Percentiles rank a stretch among this genome's conserved stretches.
These are phyloP conservation scores for Scutellaria galericulata DNA, from an alignment of 257 asterid species.

Conservation along the genomic window DNA sequence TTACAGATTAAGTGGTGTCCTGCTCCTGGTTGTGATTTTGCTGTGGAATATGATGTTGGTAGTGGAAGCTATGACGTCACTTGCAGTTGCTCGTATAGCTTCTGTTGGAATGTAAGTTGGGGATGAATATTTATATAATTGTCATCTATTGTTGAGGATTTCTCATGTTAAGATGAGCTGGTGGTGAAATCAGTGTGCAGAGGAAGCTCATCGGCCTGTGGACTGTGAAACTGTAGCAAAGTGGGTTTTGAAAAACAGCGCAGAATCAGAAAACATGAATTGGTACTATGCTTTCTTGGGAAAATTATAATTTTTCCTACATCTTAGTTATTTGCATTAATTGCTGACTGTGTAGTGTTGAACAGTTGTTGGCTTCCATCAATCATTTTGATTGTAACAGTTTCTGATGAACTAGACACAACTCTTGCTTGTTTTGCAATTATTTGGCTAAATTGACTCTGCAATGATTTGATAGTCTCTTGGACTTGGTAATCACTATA, in stretches of 20 bases:
- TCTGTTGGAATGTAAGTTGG: slow-evolving; percentile 96
- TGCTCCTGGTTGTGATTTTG: slow-evolving; percentile 96
- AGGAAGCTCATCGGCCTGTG: slow-evolving; percentile 99
- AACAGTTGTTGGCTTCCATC: slow-evolving; percentile 6
- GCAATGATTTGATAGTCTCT: slow-evolving; percentile 9
- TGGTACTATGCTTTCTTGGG: slow-evolving; percentile 55
- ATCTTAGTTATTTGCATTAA: slow-evolving; percentile 1
- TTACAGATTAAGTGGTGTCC: slow-evolving; percentile 99
- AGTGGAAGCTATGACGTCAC: slow-evolving; percentile 93
- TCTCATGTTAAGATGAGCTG: slow-evolving; percentile 33
- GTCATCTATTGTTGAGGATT: slow-evolving; percentile 31
- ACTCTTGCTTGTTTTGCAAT: neutral
- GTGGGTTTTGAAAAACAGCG: slow-evolving; percentile 96
- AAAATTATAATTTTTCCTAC: neutral
- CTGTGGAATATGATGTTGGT: slow-evolving; percentile 88
- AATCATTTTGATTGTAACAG: neutral
- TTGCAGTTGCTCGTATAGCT: slow-evolving; percentile 88
- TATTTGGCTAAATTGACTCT: neutral
- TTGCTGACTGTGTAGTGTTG: neutral
- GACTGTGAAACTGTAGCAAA: slow-evolving; percentile 90
- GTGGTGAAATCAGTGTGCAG: slow-evolving; percentile 74
- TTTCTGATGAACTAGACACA: neutral
- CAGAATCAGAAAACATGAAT: slow-evolving; percentile 99
- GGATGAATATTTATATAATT: slow-evolving; percentile 28
- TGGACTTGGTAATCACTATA: neutral